Evolutionary conservation across 257 asterid species (phyloP), one percentile per base, ranked within the genome.

Genomic region (Fraxinus excelsior): DNA sequence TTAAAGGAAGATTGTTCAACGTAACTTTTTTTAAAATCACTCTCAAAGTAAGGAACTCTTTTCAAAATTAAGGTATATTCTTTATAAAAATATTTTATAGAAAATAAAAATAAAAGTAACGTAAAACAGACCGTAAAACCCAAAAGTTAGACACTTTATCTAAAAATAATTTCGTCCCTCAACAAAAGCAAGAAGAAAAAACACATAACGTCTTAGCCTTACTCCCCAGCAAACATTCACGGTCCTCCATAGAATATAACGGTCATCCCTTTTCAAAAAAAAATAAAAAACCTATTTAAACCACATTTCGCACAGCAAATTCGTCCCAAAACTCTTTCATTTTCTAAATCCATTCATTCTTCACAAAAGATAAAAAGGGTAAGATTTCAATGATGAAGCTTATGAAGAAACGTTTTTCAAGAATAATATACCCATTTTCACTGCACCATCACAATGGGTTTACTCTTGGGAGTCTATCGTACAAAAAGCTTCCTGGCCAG

Each of bases 401-500:
- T 73, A 72, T 79, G 32, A 81, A 76, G 32, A 62, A 71, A 40
- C 75, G 75, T 5, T 64, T 75, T 78, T 76, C 71, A 18, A 84
- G 70, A 56, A 74, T 51, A 58, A 68, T 82, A 8, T 58, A 74
- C 72, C 83, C 84, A 62, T 84, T 87, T 31, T 80, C 86, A 16
- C 71, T 79, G 7, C n/a, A 65, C 72, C 79, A 58, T 9, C 28
- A 65, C 71, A 80, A 46, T 12, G 78, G 67, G 69, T 58, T 49
- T 44, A 67, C 34, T 16, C 31, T 66, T 46, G 74, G 72, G 74
- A 82, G 75, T 31, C 69, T 53, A 14, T 37, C 76, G 12, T 90
- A 90, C 81, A 79, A 82, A 10, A 88, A 71, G 89, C 90, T 88
- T 53, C 90, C 93, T 13, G 64, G 76, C 35, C 86, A 79, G 78